Evolutionary conservation across 768 basidiomycete genomes (phyloP), one percentile per base, ranked within the genome.

Genomic region (Symmetrospora coprosmae): DNA sequence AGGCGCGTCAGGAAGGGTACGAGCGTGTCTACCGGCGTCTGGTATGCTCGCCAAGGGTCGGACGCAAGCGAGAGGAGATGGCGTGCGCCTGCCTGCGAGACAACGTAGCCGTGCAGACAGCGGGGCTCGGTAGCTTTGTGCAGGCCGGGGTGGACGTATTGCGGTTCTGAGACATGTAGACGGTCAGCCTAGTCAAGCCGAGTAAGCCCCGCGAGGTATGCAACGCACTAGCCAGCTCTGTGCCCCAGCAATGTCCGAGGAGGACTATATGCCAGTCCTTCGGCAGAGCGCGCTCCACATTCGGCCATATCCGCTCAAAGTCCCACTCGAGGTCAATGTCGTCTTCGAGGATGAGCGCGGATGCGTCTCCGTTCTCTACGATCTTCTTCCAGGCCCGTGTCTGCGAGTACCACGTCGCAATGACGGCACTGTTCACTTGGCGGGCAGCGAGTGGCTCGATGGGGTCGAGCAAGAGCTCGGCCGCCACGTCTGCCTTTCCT

Each of bases 311-410:
- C 19, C 67, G 8, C 41, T 70, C 67, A 7, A 70, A 46, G 28
- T 70, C 67, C 69, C 69, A 70, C 37, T 70, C 69, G 23, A 67
- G 52, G 33, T 70, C 69, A 19, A 68, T 65, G 28, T 70, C 69
- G 50, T 70, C 69, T 49, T 68, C 67, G 47, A 68, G 59, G 30
- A 70, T 51, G 19, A 70, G 39, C 30, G 66, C 69, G 38, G 46
- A 55, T 31, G 51, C 45, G 49, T 68, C 66, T 0, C 55, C 47
- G 31, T 65, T 66, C 63, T 64, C 56, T 17, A 62, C 21, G 28
- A 70, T 67, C 53, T 46, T 28, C 53, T 67, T 64, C 41, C 66
- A 63, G 31, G 65, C 69, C 31, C 66, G 27, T 38, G 65, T 65
- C 38, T 70, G 69, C 1, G 66, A 64, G 61, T 56, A 70, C 46